A percentile compares a stretch with the other conserved stretches of the same genome.
phyloP scores from a whole-genome alignment of 2,329 filamentous ascomycete species.

The Apiospora saccharicola region DNA sequence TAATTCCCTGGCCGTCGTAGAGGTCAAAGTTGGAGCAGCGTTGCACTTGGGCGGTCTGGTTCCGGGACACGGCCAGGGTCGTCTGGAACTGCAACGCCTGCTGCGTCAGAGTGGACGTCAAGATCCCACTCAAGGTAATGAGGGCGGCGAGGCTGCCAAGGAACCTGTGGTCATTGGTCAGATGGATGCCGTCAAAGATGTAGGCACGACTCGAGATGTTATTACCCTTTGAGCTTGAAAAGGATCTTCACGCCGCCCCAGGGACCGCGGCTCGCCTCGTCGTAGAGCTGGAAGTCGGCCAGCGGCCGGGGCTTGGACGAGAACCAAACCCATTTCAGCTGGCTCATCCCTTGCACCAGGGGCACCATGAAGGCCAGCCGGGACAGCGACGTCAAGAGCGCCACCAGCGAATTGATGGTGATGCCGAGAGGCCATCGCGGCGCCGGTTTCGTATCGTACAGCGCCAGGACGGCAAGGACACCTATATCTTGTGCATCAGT shows the following conservation, averaged over 20 bases:
- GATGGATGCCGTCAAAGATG: neutral
- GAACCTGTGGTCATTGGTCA: neutral
- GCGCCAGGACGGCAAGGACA: neutral
- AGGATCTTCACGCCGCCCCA: constrained; percentile 5
- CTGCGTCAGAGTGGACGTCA: constrained; percentile 20
- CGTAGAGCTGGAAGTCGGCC: constrained; percentile 13
- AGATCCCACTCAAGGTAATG: constrained; percentile 2
- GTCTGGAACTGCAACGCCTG: neutral
- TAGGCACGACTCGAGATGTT: too few species aligned
- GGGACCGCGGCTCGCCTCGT: constrained; percentile 1
- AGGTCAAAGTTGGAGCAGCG: neutral
- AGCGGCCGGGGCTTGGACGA: constrained; percentile 12
- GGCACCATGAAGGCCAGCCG: constrained; percentile 16
- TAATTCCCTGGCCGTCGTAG: neutral
- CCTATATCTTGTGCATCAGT: neutral
- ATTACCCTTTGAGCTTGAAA: constrained; percentile 20
- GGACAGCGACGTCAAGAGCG: constrained; percentile 12
- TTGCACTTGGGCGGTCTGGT: neutral
- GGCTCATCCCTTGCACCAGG: constrained; percentile 9
- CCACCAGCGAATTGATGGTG: constrained; percentile 16
- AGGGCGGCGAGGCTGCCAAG: neutral
- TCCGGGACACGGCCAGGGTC: neutral
- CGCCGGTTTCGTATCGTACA: neutral
- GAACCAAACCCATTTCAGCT: constrained; percentile 21
- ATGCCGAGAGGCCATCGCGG: constrained; percentile 18